phyloP scores from a whole-genome alignment of 805 yeast genomes.

The Torulaspora microellipsoides region DNA sequence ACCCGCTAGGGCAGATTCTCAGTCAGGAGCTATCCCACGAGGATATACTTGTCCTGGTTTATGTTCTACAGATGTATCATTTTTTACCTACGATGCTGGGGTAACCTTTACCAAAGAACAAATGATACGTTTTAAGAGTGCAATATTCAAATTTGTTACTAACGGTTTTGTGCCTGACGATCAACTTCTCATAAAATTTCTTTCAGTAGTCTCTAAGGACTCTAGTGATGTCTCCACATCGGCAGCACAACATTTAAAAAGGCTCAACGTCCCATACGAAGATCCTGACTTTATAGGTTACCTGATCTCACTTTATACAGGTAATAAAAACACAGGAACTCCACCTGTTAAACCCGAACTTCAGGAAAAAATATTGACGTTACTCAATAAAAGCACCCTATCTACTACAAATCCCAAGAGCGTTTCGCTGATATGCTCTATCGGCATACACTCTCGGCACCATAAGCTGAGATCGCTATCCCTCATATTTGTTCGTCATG shows the following conservation, averaged over 20 bases:
- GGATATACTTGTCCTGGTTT: constrained; percentile 61
- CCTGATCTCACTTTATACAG: constrained; percentile 48
- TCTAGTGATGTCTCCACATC: constrained; percentile 47
- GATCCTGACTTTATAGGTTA: constrained; percentile 40
- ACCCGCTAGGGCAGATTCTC: constrained; percentile 40
- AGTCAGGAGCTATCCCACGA: constrained; percentile 37
- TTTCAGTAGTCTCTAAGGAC: constrained; percentile 63
- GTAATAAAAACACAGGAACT: constrained; percentile 37
- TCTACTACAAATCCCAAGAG: constrained; percentile 41
- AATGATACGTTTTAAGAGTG: constrained; percentile 39
- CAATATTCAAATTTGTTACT: constrained; percentile 34
- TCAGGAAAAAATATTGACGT: constrained; percentile 52
- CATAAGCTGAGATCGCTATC: constrained; percentile 53
- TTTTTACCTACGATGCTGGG: constrained; percentile 68
- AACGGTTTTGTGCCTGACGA: constrained; percentile 40
- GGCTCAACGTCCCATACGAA: constrained; percentile 50
- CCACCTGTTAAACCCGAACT: constrained; percentile 53
- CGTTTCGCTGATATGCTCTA: constrained; percentile 48
- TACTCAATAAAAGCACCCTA: constrained; percentile 47
- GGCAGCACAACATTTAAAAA: constrained; percentile 49
- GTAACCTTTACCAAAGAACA: constrained; percentile 49
- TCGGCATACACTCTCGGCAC: constrained; percentile 54
- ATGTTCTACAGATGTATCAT: constrained; percentile 49
- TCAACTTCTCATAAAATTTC: constrained; percentile 40
- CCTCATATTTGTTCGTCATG: constrained; percentile 62